Evolutionary conservation across 108 stramenopile genomes (phyloP), one percentile per base, ranked within the genome.

Genomic region (Discostella stelligeroides): DNA sequence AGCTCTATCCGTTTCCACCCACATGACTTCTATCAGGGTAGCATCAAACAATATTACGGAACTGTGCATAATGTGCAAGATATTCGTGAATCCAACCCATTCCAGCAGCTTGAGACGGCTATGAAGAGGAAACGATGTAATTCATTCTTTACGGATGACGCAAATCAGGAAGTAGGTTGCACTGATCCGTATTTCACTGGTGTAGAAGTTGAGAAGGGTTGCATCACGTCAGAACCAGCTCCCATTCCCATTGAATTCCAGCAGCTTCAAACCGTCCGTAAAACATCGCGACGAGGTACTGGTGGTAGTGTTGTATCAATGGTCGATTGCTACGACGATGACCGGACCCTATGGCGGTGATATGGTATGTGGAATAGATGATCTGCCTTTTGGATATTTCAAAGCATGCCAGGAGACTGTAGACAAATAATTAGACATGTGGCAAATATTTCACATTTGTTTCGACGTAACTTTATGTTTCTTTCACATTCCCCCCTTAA

Each of bases 401-500:
- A n/a, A n/a, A n/a, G n/a, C n/a, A n/a, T n/a, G n/a, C n/a, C n/a
- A n/a, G n/a, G n/a, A n/a, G n/a, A n/a, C n/a, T n/a, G n/a, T n/a
- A n/a, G n/a, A n/a, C n/a, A n/a, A n/a, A n/a, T n/a, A n/a, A n/a
- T n/a, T n/a, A n/a, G n/a, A n/a, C n/a, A n/a, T n/a, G n/a, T n/a
- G n/a, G n/a, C n/a, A n/a, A 34, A 3, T 5, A 34, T 34, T 6
- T 34, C 6, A 34, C 34, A 34, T 34, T 18, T 49, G 8, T 49
- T 49, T 49, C 48, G 18, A 49, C 48, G 8, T 49, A 23, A n/a
- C 18, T 39, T 62, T 45, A 62, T 46, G 61, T 27, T 62, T 53
- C 38, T n/a, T 51, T 60, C 2, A 21, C 54, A 29, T 42, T 27
- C n/a, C 48, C 45, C 46, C 53, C n/a, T n/a, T n/a, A n/a, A n/a